Evolutionary conservation across 139 green algal species (phyloP).

Genomic region (Chlorokybus atmophyticus): DNA sequence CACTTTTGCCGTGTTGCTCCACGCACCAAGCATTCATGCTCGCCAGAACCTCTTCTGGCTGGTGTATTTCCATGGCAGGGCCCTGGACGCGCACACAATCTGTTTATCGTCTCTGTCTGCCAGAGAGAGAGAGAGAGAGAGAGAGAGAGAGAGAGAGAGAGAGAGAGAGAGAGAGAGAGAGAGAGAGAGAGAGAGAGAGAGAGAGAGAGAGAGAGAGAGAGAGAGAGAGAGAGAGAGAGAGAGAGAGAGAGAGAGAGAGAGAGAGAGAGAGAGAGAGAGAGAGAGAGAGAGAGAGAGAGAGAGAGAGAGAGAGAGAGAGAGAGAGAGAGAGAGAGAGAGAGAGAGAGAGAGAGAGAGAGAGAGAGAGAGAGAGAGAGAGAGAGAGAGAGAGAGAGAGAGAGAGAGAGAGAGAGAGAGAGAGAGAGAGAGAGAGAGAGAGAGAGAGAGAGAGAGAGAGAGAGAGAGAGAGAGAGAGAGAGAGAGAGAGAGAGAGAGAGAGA

Average conservation of each 20-base stretch:
- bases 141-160: constrained; percentile 3
- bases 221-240: constrained; percentile 3
- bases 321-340: too few relatives aligned
- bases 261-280: constrained; percentile 3
- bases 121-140: not conserved
- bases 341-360: too few relatives aligned
- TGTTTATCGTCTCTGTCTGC: too few relatives aligned
- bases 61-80: constrained; percentile 69
- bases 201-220: constrained; percentile 3
- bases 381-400: too few relatives aligned
- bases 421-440: too few relatives aligned
- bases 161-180: constrained; percentile 3
- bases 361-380: too few relatives aligned
- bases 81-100: too few relatives aligned
- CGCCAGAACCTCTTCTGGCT: constrained; percentile 56
- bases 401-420: too few relatives aligned
- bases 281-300: constrained; percentile 3
- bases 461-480: constrained; percentile 3
- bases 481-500: constrained; percentile 1
- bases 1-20: constrained; percentile 63
- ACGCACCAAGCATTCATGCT: constrained; percentile 88
- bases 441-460: constrained; percentile 3
- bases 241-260: constrained; percentile 3
- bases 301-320: constrained; percentile 3
- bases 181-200: constrained; percentile 3